These are phyloP conservation scores for Pyrenophora seminiperda DNA, from an alignment of 2,329 filamentous ascomycete genomes.

Conservation along the genomic window DNA sequence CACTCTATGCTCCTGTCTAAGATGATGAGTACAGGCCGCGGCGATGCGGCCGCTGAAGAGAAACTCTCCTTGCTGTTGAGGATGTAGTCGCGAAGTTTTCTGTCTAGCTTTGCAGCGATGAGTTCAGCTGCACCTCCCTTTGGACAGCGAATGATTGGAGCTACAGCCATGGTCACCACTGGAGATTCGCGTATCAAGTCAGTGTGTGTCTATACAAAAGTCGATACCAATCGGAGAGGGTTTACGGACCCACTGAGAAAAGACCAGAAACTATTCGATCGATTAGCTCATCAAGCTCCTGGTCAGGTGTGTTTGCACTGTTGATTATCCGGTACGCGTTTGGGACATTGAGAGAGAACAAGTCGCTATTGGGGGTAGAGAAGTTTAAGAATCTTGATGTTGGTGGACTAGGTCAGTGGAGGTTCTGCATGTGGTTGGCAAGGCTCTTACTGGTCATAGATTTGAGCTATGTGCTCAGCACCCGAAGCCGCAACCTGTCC, in stretches of 20 bases:
- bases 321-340: conserved; percentile 95
- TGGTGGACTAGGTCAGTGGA: no score
- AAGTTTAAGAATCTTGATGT: conserved; percentile 4
- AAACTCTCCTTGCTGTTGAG: conserved; percentile 98
- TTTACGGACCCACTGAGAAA: conserved; percentile 72
- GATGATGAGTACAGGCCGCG: conserved; percentile 86
- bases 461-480: conserved; percentile 85
- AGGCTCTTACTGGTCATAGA: conserved; percentile 73
- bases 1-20: conserved; percentile 90
- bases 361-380: not conserved
- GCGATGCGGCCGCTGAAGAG: conserved; percentile 75
- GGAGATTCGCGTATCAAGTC: no score
- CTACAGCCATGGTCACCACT: conserved; percentile 97
- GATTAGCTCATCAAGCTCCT: conserved; percentile 83
- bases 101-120: conserved; percentile 90
- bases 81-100: conserved; percentile 94
- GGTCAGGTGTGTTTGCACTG: conserved; percentile 86
- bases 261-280: conserved; percentile 92
- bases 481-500: conserved; percentile 79
- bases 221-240: no score
- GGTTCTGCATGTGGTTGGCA: no score
- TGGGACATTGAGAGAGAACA: conserved; percentile 63
- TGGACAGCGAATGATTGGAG: conserved; percentile 93
- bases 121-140: conserved; percentile 92
- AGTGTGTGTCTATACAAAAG: no score